A percentile compares a stretch with the other conserved stretches of the same genome.
Evolutionary conservation across 495 filamentous ascomycete genomes (phyloP).

Genomic region (Achaetomiella virescens): DNA sequence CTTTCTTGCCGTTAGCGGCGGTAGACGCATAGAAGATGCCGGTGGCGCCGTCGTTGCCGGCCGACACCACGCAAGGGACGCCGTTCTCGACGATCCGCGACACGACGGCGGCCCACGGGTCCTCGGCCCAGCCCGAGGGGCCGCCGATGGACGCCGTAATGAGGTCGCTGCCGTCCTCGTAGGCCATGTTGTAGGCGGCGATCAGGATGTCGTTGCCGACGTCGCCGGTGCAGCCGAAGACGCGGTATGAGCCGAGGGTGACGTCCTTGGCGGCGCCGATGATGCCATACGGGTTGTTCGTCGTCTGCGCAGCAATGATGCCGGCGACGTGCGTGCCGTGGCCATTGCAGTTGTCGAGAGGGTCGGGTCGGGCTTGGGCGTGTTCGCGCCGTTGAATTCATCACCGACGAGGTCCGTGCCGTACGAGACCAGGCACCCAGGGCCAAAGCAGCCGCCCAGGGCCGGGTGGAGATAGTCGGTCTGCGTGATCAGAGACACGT

Average conservation of each 20-base stretch:
- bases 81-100: conserved; percentile 50
- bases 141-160: conserved; percentile 57
- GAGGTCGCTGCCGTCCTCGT: conserved; percentile 51
- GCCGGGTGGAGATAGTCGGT: conserved; percentile 54
- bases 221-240: conserved; percentile 46
- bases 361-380: conserved; percentile 43
- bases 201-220: conserved; percentile 50
- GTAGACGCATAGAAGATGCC: conserved; percentile 52
- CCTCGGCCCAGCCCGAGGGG: conserved; percentile 49
- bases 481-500: conserved; percentile 24
- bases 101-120: conserved; percentile 48
- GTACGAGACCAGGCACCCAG: conserved; percentile 49
- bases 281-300: conserved; percentile 45
- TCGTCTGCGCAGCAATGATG: conserved; percentile 49
- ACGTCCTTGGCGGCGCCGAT: conserved; percentile 51
- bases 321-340: conserved; percentile 48
- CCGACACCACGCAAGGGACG: conserved; percentile 49
- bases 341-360: conserved; percentile 39
- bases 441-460: conserved; percentile 51
- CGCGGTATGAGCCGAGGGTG: conserved; percentile 49
- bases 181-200: conserved; percentile 50
- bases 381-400: conserved; percentile 37
- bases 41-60: conserved; percentile 47
- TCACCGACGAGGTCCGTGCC: conserved; percentile 51
- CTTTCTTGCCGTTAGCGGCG: conserved; percentile 45